Evolutionary conservation across 768 basidiomycete genomes (phyloP), one percentile per base, ranked within the genome.

Genomic region (Neoboletus brunneissimus): DNA sequence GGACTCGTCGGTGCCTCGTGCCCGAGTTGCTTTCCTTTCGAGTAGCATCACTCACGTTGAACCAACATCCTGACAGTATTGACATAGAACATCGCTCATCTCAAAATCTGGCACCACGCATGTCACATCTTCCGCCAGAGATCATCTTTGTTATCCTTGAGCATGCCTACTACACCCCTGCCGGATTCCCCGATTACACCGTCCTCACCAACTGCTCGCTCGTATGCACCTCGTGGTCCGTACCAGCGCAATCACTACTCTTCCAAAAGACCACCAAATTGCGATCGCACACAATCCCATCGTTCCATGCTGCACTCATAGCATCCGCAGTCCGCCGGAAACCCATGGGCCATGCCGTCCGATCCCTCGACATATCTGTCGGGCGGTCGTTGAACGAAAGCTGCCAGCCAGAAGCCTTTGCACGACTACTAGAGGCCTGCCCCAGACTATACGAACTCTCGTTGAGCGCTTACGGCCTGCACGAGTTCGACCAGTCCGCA

Each of bases 391-490:
- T 40, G 18, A 49, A 50, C 23, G 57, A 49, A 5, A 48, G 42
- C 23, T 62, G 51, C 47, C 38, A 51, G 8, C 60, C 59, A 3
- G 47, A 60, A 0, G 38, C 47, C 3, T 60, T 72, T 51, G 51
- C 34, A n/a, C 35, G 37, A 1, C 10, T 70, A 2, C 47, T 76
- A 15, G 59, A 69, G 9, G 51, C 56, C 0, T 76, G 75, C 38
- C 69, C 63, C 18, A 57, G 62, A 8, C 54, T 77, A 16, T 77
- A 77, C 54, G 73, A 73, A 23, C 71, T 77, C 20, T 50, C 48
- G 3, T 44, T 77, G 37, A 63, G 61, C 31, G 55, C 59, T 2
- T 52, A 43, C 15, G 60, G 63, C 18, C 5, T 76, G 1, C 70
- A 73, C 56, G 61, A 66, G n/a, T 66, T 77, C 29, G 64, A 65